Conservation (phyloP, 2,329 filamentous ascomycete genomes). For the Phaeosphaeriaceae sp. region DNA sequence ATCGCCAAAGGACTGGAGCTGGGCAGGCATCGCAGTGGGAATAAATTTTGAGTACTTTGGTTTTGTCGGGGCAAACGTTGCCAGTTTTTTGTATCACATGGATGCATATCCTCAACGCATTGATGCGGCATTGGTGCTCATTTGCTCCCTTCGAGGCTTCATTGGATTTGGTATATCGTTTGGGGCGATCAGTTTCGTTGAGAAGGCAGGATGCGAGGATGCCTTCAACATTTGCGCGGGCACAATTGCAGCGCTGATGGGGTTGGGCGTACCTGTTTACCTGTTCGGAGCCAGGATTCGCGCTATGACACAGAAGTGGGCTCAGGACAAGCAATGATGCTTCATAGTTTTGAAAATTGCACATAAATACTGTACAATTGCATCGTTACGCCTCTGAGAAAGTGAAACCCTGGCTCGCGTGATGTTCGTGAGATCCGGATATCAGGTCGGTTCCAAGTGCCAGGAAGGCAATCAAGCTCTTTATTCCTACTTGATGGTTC, state of each 20-base stretch:
- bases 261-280: conserved; percentile 9
- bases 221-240: conserved; percentile 15
- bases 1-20: conserved; percentile 10
- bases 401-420: no score
- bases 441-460: no score
- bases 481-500: no score
- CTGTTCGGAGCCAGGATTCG: conserved; percentile 11
- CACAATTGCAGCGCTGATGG: conserved; percentile 12
- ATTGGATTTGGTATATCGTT: conserved; percentile 18
- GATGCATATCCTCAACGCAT: conserved; percentile 17
- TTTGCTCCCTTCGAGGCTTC: conserved; percentile 16
- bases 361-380: no score
- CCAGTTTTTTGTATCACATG: conserved; percentile 15
- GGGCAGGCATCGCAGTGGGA: conserved; percentile 16
- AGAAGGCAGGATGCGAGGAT: conserved; percentile 10
- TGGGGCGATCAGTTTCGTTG: conserved; percentile 9
- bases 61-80: conserved; percentile 13
- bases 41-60: conserved; percentile 17
- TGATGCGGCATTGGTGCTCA: conserved; percentile 16
- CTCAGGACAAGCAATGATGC: no score
- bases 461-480: no score
- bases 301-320: no score
- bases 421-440: no score
- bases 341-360: no score
- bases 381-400: no score